Conservation (phyloP, 306 rosid genomes). For the Rosa rugosa region DNA sequence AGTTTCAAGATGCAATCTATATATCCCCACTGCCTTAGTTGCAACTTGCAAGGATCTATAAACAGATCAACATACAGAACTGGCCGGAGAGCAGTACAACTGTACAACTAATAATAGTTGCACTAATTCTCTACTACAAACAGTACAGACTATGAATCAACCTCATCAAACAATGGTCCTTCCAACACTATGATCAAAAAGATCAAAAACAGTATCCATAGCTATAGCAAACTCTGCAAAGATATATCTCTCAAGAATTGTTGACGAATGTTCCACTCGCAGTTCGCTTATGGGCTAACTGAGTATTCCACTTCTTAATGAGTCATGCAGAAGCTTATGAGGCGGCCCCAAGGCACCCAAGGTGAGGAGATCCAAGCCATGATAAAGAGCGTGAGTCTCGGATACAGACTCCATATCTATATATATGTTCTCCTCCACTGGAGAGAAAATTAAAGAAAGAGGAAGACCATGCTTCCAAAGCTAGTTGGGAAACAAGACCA, state of each 20-base stretch:
- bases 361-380: not conserved
- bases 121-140: not conserved
- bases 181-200: not conserved
- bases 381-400: not conserved
- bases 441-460: not conserved
- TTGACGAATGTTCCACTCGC: not conserved
- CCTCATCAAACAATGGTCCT: not conserved
- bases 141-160: not conserved
- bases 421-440: not conserved
- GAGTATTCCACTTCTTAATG: not conserved
- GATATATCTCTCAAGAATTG: not conserved
- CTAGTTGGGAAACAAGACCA: not conserved
- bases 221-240: not conserved
- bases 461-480: not conserved
- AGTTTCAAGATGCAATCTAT: not conserved
- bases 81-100: not conserved
- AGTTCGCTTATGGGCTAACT: not conserved
- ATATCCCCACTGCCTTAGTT: not conserved
- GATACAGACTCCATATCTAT: not conserved
- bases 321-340: not conserved
- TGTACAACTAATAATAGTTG: not conserved
- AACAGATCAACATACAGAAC: not conserved
- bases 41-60: not conserved
- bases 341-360: not conserved
- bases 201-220: not conserved